Base-by-base conservation (phyloP, 345 rosid species). In the Citrus hindsii region DNA sequence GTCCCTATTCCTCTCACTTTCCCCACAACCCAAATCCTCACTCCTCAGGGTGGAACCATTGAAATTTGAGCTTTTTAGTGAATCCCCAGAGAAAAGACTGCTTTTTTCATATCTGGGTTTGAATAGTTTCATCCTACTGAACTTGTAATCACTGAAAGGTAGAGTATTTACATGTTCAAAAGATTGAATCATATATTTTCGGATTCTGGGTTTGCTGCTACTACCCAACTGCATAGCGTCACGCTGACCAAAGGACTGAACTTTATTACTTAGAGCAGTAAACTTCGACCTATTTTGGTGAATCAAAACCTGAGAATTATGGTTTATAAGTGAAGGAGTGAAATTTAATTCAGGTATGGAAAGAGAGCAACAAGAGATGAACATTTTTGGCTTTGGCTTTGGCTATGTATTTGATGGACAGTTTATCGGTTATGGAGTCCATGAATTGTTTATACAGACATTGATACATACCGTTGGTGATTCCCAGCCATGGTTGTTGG, bases 201-300 rank as follows among this genome's bases (percentile, higher is more conserved):
- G 74, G 79, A 33, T 37, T 83, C 63, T 35, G 77, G 76, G 67
- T 76, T 55, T 59, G 76, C 32, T 59, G 76, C 32, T 75, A 53
- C n/a, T 71, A 55, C 79, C 66, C 51, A 75, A 67, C 71, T 82
- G 74, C 6, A 60, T 28, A 33, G 71, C n/a, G 69, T 18, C 51
- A 24, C 30, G 6, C 7, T 68, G 73, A 25, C 73, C 77, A 32
- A 69, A 74, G 42, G 53, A 77, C 12, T 4, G 69, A 21, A 42
- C 16, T 63, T 3, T 38, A 30, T 35, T 12, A 25, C 40, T 77
- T 60, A 37, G 27, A 75, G 64, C 30, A 60, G 64, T 24, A 48
- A 84, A 68, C 25, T 56, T 67, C 19, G 35, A 51, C 30, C 65
- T 73, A 32, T 13, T 35, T 33, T n/a, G 74, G 18, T 40, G 67